Percentiles rank a stretch among this genome's conserved stretches.
Evolutionary conservation across 1,284 basidiomycete species (phyloP).

Genomic region (Coriolopsis trogii): DNA sequence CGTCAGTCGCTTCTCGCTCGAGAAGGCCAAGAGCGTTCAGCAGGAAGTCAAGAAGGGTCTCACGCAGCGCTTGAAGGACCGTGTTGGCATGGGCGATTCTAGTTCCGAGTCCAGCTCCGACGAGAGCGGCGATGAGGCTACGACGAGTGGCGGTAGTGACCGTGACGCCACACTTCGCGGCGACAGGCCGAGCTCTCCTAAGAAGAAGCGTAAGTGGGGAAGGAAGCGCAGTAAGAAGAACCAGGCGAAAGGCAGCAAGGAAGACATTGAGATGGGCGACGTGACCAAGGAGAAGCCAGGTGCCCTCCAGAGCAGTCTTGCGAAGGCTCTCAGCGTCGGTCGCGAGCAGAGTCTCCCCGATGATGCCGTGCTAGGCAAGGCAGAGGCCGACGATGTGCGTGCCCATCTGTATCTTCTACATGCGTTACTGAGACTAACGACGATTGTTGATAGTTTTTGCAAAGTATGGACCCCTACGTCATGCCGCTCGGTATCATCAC

Average conservation of each 20-base stretch:
- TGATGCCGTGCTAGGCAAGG: slow-evolving; percentile 74
- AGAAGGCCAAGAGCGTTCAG: slow-evolving; percentile 65
- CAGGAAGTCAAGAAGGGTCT: slow-evolving; percentile 68
- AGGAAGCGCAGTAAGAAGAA: slow-evolving; percentile 22
- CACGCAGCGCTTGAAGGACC: slow-evolving; percentile 65
- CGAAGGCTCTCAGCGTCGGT: slow-evolving; percentile 37
- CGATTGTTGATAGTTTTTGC: slow-evolving; percentile 59
- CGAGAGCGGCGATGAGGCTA: slow-evolving; percentile 33
- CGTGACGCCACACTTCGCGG: slow-evolving; percentile 15
- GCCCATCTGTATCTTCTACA: neutral
- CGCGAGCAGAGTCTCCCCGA: slow-evolving; percentile 83
- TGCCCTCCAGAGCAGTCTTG: slow-evolving; percentile 20
- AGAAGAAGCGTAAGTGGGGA: slow-evolving; percentile 21
- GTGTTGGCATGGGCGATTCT: slow-evolving; percentile 67
- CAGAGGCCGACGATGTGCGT: slow-evolving; percentile 65
- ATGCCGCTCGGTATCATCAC: slow-evolving; percentile 91
- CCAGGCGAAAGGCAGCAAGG: slow-evolving; percentile 16
- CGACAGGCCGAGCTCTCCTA: slow-evolving; percentile 11
- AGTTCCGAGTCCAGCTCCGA: slow-evolving; percentile 34
- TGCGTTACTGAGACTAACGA: neutral
- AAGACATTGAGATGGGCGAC: slow-evolving; percentile 20
- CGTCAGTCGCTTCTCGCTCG: slow-evolving; percentile 60
- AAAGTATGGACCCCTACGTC: slow-evolving; percentile 69
- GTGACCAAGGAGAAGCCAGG: slow-evolving; percentile 16
- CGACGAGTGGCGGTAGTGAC: slow-evolving; percentile 31